Conservation (phyloP, 2,329 filamentous ascomycete genomes). For the Dactylella cylindrospora region DNA sequence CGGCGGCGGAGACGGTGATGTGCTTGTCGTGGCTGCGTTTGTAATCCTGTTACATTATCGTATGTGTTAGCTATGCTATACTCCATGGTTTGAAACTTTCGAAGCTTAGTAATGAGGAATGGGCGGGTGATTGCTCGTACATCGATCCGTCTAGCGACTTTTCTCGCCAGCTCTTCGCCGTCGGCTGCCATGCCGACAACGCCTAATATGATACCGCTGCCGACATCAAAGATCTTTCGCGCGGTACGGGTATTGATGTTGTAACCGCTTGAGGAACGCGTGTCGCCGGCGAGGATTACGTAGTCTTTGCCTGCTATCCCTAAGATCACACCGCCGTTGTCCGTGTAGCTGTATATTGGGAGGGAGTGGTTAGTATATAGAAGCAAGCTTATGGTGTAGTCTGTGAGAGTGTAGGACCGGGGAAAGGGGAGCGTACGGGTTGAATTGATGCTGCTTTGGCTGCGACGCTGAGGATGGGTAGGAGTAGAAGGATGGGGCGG, state of each 20-base stretch:
- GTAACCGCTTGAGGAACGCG: constrained; percentile 91
- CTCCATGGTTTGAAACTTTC: neutral
- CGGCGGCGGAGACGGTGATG: constrained; percentile 91
- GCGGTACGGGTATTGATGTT: constrained; percentile 97
- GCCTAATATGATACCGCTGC: constrained; percentile 87
- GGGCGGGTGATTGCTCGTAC: constrained; percentile 32
- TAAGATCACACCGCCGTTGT: constrained; percentile 95
- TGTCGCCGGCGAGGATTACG: constrained; percentile 95
- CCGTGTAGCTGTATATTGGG: constrained; percentile 71
- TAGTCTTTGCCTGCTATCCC: constrained; percentile 94
- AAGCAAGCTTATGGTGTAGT: neutral
- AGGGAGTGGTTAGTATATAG: neutral
- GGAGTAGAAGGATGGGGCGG: constrained; percentile 20
- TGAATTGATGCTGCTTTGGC: constrained; percentile 47
- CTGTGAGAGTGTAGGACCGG: constrained; percentile 15
- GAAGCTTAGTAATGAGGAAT: neutral
- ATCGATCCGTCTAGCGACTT: constrained; percentile 48
- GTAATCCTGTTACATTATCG: constrained; percentile 45
- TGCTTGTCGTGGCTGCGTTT: constrained; percentile 62
- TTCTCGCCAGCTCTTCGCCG: constrained; percentile 72
- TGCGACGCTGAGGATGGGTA: constrained; percentile 35
- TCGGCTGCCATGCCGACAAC: constrained; percentile 96
- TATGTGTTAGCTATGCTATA: neutral
- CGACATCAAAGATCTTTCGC: constrained; percentile 96
- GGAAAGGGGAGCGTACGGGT: constrained; percentile 45